Evolutionary conservation across 1,139 yeast species (phyloP).

Genomic region (Pichia sp.): DNA sequence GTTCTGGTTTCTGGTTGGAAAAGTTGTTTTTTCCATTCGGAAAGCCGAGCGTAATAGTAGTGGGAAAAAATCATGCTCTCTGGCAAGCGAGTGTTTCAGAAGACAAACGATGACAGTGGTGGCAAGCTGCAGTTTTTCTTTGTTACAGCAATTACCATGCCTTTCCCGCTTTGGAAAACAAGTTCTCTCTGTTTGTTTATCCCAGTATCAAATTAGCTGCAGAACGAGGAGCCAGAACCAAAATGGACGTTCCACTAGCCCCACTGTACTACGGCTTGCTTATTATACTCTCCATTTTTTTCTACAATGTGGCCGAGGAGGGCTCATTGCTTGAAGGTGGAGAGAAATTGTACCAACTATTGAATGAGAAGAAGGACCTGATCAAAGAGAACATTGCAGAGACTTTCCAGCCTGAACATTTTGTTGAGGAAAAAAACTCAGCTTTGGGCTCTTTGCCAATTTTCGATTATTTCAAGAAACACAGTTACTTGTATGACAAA

Average conservation of each 20-base stretch:
- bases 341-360: not conserved
- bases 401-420: not conserved
- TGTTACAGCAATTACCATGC: not conserved
- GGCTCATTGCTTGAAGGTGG: constrained; percentile 8
- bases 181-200: not conserved
- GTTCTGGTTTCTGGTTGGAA: not conserved
- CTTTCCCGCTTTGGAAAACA: not conserved
- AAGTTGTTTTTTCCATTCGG: not conserved
- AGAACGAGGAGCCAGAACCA: not conserved
- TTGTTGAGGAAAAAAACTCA: not conserved
- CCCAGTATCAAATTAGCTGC: not conserved
- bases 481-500: not conserved
- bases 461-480: not conserved
- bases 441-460: not conserved
- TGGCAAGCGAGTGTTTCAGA: not conserved
- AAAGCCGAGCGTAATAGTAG: not conserved
- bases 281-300: constrained; percentile 1
- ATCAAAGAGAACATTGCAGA: not conserved
- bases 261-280: constrained; percentile 5
- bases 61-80: not conserved
- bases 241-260: not conserved
- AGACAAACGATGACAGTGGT: not conserved
- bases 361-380: not conserved
- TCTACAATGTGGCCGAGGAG: constrained; percentile 9
- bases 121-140: not conserved